Evolutionary conservation across 352 stramenopile species (phyloP).

Genomic region (Globisporangium apiculatum): DNA sequence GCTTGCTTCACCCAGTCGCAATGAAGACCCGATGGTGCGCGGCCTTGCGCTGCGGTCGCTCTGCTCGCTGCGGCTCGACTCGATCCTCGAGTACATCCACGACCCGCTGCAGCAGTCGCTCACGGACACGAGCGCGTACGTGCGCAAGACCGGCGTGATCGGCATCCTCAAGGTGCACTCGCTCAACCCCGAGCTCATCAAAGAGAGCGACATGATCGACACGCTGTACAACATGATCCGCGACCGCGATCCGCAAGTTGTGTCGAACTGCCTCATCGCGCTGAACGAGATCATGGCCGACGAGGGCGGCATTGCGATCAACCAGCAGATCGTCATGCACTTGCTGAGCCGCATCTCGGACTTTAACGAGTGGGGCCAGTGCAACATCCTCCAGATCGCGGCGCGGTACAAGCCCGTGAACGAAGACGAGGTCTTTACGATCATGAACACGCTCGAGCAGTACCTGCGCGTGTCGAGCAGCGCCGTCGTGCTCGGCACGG

Average conservation of each 20-base stretch:
- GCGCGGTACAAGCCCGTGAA: slow-evolving; percentile 91
- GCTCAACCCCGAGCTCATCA: slow-evolving; percentile 89
- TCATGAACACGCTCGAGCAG: slow-evolving; percentile 97
- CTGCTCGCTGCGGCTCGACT: slow-evolving; percentile 94
- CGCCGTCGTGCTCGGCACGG: slow-evolving; percentile 93
- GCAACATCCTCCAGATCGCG: slow-evolving; percentile 94
- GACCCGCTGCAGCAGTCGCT: slow-evolving; percentile 90
- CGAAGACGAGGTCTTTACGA: slow-evolving; percentile 96
- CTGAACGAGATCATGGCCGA: slow-evolving; percentile 98
- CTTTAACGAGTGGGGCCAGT: slow-evolving; percentile 99
- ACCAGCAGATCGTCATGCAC: slow-evolving; percentile 96
- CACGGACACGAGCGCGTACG: slow-evolving; percentile 95
- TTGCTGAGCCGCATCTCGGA: slow-evolving; percentile 97
- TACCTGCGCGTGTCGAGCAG: slow-evolving; percentile 94
- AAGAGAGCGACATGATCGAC: slow-evolving; percentile 94
- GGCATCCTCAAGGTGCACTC: slow-evolving; percentile 97
- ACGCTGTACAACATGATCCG: slow-evolving; percentile 98
- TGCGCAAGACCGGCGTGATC: slow-evolving; percentile 99
- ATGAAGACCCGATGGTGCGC: slow-evolving; percentile 98
- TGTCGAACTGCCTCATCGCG: slow-evolving; percentile 95
- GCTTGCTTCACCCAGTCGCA: slow-evolving; percentile 39
- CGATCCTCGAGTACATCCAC: slow-evolving; percentile 98
- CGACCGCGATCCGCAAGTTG: slow-evolving; percentile 96
- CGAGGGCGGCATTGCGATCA: slow-evolving; percentile 96
- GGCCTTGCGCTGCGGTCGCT: slow-evolving; percentile 96